phyloP scores from a whole-genome alignment of 495 filamentous ascomycete genomes.

The Amorphotheca resinae region DNA sequence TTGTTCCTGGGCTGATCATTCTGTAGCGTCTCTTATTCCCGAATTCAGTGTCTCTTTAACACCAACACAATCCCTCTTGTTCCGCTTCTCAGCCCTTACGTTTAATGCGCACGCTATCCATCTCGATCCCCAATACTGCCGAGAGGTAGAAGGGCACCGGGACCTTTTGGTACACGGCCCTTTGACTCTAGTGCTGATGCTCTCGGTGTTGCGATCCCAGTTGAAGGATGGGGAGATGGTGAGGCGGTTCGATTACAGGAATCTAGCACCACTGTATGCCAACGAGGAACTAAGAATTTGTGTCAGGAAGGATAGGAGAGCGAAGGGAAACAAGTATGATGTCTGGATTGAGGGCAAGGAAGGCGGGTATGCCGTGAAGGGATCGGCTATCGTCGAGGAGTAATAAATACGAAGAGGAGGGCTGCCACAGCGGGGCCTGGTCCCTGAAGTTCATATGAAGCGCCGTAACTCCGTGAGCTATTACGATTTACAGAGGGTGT shows the following conservation, averaged over 20 bases:
- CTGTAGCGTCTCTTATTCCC: background rate
- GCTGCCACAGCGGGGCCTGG: too few species aligned
- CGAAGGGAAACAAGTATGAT: slow-evolving; percentile 31
- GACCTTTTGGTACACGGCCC: slow-evolving; percentile 78
- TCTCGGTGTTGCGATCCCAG: slow-evolving; percentile 45
- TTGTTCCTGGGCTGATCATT: background rate
- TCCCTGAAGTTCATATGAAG: too few species aligned
- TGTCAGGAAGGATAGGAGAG: slow-evolving; percentile 23
- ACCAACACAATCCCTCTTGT: slow-evolving; percentile 33
- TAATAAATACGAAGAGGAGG: too few species aligned
- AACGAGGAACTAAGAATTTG: slow-evolving; percentile 53
- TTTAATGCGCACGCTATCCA: slow-evolving; percentile 84
- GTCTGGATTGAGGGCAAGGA: slow-evolving; percentile 54
- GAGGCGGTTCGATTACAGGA: slow-evolving; percentile 57
- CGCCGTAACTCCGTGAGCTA: too few species aligned
- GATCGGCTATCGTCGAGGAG: slow-evolving; percentile 24
- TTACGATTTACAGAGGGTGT: too few species aligned
- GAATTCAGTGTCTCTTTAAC: slow-evolving; percentile 13
- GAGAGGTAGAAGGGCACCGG: slow-evolving; percentile 57
- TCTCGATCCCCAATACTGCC: slow-evolving; percentile 59
- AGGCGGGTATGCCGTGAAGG: slow-evolving; percentile 51
- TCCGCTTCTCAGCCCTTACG: slow-evolving; percentile 73
- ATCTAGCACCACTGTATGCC: slow-evolving; percentile 70
- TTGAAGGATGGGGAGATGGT: slow-evolving; percentile 28
- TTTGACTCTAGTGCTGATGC: slow-evolving; percentile 61